These are phyloP conservation scores for Senna siamea DNA, from an alignment of 306 rosid genomes.

Conservation along the genomic window DNA sequence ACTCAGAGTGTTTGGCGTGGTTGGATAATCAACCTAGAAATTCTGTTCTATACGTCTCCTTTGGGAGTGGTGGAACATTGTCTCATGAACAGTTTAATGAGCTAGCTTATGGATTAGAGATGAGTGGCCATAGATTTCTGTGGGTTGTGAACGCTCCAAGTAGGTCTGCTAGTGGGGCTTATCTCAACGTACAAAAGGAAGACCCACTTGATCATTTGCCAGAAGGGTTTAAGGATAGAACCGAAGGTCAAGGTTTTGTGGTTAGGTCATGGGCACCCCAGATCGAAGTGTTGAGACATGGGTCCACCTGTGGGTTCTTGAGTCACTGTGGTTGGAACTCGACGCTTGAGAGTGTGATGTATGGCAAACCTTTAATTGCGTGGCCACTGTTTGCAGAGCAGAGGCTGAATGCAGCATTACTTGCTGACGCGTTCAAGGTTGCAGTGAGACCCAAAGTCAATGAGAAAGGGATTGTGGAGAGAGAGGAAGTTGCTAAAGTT, in stretches of 20 bases:
- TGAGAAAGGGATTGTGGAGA: not conserved
- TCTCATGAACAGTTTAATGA: not conserved
- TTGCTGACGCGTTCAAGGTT: not conserved
- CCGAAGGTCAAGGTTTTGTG: not conserved
- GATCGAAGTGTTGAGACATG: not conserved
- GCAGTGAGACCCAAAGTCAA: not conserved
- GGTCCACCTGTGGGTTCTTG: not conserved
- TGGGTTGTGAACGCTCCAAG: not conserved
- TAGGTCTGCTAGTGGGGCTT: not conserved
- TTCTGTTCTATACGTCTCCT: not conserved
- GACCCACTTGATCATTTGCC: constrained; percentile 4
- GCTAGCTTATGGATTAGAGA: not conserved
- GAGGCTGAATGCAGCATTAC: not conserved
- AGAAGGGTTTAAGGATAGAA: not conserved
- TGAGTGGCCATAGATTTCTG: not conserved
- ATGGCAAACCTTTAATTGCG: constrained; percentile 7
- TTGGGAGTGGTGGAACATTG: not conserved
- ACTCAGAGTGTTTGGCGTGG: not conserved
- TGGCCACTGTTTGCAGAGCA: constrained; percentile 25
- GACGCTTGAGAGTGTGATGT: not conserved
- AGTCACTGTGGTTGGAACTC: constrained; percentile 2
- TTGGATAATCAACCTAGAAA: not conserved
- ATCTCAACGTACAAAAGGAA: not conserved
- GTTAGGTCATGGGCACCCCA: constrained; percentile 17
- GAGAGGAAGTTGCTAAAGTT: not conserved